Base-by-base conservation (phyloP, 108 stramenopile genomes). In the Pelagomonas calceolata region DNA sequence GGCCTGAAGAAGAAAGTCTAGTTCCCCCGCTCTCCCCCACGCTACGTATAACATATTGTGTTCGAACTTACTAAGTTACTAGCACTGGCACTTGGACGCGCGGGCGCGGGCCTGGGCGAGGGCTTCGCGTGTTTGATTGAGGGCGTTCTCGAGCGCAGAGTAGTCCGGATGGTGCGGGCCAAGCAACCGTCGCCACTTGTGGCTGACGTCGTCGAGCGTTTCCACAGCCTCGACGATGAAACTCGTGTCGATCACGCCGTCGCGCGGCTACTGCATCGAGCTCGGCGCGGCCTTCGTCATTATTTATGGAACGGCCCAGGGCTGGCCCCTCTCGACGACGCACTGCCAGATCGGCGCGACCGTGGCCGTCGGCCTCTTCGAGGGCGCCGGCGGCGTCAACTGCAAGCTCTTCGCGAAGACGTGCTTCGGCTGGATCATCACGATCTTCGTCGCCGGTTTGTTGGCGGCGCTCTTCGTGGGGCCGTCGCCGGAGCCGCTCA, bases 281-380 rank as follows among this genome's bases (percentile, higher is more conserved):
- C 79, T 89, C 63, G 85, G 81, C 9, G 79, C 88, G 16, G 81
- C 87, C 18, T 68, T 88, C 33, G 71, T 75, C 43, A 77, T 86
- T 34, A 83, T 86, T 36, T 82, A 85, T 34, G 88, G 86, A 21
- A 84, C 85, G 4, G 83, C 75, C 36, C 71, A 85, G 5, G 86
- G 80, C 37, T 78, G 84, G 64, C 86, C 85, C 30, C 82, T 89
- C 0, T 86, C 85, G 36, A 76, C 86, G 10, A 89, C 88, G 4
- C 88, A 89, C 71, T 84, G 84, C 66, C 86, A 84, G 65, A 86
- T 89, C 36, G 87, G 87, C 65, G 84, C 79, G 17, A 76, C 82
- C 4, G 68, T 80, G 34, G 86, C 82, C 5, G 82, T 88, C 33
- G 88, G 86, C 32, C 65, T 83, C 34, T 68, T 83, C 32, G 84